Percentiles rank a stretch among this genome's conserved stretches.
Conservation (phyloP, 345 rosid genomes). For the Nephelium lappaceum region DNA sequence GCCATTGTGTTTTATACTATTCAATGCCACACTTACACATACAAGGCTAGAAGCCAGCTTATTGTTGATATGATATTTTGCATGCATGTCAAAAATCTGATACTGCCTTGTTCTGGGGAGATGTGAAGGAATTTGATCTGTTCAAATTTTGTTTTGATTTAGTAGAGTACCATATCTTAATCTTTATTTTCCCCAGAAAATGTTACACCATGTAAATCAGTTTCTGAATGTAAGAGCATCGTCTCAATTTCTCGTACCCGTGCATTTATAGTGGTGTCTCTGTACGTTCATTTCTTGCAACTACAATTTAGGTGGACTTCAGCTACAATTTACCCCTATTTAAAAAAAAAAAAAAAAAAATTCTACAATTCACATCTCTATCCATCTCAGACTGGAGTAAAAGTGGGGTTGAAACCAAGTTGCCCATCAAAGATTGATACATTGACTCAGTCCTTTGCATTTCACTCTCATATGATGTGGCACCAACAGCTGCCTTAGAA, state of each 20-base stretch:
- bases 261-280: background rate
- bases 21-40: background rate
- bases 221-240: background rate
- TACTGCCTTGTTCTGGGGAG: background rate
- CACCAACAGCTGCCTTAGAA: background rate
- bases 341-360: no score
- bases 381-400: background rate
- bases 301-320: no score
- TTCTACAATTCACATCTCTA: no score
- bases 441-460: constrained; percentile 23
- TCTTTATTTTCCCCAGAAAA: background rate
- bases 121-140: background rate
- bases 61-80: no score
- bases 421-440: constrained; percentile 42
- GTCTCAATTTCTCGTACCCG: no score
- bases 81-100: background rate
- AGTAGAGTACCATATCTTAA: background rate
- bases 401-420: constrained; percentile 44
- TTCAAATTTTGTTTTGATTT: background rate
- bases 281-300: background rate
- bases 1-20: background rate
- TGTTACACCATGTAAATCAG: background rate
- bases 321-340: no score
- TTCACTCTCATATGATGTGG: background rate
- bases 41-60: no score